Evolutionary conservation across 2,329 filamentous ascomycete species (phyloP).

Genomic region (Colletotrichum sp.): DNA sequence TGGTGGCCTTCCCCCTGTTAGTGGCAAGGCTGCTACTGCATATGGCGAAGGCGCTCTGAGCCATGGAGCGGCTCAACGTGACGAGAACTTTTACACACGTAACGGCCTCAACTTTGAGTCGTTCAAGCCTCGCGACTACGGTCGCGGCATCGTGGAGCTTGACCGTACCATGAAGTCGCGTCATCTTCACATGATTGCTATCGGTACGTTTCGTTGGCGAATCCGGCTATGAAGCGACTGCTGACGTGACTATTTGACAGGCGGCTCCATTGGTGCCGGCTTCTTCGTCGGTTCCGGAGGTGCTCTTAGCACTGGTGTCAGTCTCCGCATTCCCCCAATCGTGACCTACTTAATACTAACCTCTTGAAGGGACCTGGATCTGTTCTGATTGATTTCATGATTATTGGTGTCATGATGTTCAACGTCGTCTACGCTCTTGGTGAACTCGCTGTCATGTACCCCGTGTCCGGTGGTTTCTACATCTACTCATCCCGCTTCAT

Average conservation of each 20-base stretch:
- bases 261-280: slow-evolving; percentile 60
- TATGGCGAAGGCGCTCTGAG: not conserved
- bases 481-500: slow-evolving; percentile 62
- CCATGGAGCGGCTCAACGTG: not conserved
- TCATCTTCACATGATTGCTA: slow-evolving; percentile 58
- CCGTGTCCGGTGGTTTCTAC: slow-evolving; percentile 64
- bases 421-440: slow-evolving; percentile 65
- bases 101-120: slow-evolving; percentile 28
- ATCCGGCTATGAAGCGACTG: fast-evolving
- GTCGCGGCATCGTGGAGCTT: slow-evolving; percentile 26
- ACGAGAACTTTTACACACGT: slow-evolving; percentile 22
- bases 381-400: slow-evolving; percentile 46
- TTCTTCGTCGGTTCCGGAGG: slow-evolving; percentile 66
- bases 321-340: slow-evolving; percentile 14
- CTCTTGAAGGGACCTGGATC: slow-evolving; percentile 34
- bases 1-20: not conserved
- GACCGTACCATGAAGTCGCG: slow-evolving; percentile 45
- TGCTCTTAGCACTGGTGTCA: slow-evolving; percentile 52
- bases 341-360: not conserved
- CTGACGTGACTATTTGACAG: not conserved
- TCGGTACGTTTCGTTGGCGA: slow-evolving; percentile 32
- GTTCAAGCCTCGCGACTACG: slow-evolving; percentile 26
- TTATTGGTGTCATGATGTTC: slow-evolving; percentile 60
- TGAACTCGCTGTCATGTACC: slow-evolving; percentile 60
- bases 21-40: not conserved